These are phyloP conservation scores for Rhododendron ovatum DNA, from an alignment of 148 eudicot genomes.

Conservation along the genomic window DNA sequence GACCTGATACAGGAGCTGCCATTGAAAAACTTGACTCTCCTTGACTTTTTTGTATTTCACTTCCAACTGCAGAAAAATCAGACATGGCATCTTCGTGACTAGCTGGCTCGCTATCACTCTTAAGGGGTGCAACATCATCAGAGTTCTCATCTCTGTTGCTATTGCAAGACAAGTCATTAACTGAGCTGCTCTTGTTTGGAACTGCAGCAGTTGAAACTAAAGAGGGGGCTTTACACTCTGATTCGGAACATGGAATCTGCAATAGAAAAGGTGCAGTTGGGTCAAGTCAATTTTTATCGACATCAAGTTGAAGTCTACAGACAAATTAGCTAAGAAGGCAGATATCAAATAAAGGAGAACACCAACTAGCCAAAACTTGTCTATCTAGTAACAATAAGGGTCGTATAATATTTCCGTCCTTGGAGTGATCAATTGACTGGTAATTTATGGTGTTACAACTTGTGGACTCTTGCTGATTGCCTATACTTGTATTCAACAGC, in stretches of 20 bases:
- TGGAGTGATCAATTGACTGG: background rate
- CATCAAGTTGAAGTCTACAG: background rate
- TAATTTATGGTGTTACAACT: background rate
- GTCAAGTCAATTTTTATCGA: background rate
- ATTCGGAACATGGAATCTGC: conserved; percentile 35
- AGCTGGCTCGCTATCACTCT: conserved; percentile 24
- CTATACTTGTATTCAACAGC: background rate
- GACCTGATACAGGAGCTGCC: conserved; percentile 42
- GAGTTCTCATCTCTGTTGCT: conserved; percentile 29
- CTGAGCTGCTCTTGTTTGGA: conserved; percentile 16
- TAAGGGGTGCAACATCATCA: conserved; percentile 22
- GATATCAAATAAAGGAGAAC: background rate
- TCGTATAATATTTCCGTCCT: background rate
- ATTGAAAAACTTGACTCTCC: conserved; percentile 82
- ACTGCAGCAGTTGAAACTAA: conserved; percentile 18
- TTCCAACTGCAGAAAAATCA: conserved; percentile 3
- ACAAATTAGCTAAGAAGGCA: background rate
- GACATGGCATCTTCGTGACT: conserved; percentile 25
- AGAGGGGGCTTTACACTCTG: conserved; percentile 12
- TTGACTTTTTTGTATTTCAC: conserved; percentile 24
- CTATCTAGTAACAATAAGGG: too few relatives aligned
- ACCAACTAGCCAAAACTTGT: background rate
- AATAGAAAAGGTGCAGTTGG: background rate
- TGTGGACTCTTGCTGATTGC: background rate
- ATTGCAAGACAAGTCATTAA: conserved; percentile 27